These are phyloP conservation scores for Alloteropsis semialata DNA, from an alignment of 176 grass and related monocot genomes.

Conservation along the genomic window DNA sequence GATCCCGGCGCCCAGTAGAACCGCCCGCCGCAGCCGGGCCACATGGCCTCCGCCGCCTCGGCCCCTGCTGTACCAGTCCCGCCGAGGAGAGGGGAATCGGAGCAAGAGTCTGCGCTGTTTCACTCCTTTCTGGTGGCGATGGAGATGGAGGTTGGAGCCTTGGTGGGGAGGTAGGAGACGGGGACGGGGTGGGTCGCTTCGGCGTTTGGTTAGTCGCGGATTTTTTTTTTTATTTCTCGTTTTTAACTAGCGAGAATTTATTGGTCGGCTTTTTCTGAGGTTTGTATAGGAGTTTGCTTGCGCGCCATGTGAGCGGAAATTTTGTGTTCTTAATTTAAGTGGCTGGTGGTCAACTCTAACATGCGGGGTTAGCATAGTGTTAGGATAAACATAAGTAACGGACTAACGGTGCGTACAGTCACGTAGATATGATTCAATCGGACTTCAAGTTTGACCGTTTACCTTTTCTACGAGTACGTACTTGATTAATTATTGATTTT, in stretches of 20 bases:
- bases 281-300: conserved; percentile 16
- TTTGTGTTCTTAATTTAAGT: not conserved
- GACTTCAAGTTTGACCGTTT: conserved; percentile 20
- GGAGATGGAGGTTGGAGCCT: conserved; percentile 24
- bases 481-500: no score
- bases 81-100: conserved; percentile 29
- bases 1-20: conserved; percentile 68
- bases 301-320: not conserved
- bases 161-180: not conserved
- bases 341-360: conserved; percentile 12
- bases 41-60: conserved; percentile 42
- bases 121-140: conserved; percentile 16
- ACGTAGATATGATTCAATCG: not conserved
- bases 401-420: not conserved
- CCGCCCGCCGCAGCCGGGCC: conserved; percentile 64
- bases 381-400: not conserved
- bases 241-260: not conserved
- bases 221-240: not conserved
- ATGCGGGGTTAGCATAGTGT: conserved; percentile 1
- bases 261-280: not conserved
- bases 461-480: not conserved
- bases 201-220: conserved; percentile 26
- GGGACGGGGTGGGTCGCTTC: conserved; percentile 26
- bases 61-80: not conserved
- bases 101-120: conserved; percentile 14